Evolutionary conservation across 1,284 basidiomycete species (phyloP).

Genomic region (Cutaneotrichosporon curvatum): DNA sequence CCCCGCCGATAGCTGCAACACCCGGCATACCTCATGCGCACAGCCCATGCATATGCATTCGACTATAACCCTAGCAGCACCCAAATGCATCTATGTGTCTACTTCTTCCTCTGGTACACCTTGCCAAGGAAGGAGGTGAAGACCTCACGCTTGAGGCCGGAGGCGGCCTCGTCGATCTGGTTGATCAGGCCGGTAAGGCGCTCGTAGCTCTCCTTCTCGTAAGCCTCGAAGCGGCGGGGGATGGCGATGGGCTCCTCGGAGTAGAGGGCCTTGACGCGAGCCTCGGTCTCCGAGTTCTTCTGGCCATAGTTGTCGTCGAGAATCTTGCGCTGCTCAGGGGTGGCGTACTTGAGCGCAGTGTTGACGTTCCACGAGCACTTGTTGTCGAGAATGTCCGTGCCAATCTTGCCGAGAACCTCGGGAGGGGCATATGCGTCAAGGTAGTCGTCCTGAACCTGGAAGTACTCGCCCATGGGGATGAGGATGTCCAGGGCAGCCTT

Average conservation of each 20-base stretch:
- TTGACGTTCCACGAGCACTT: conserved; percentile 98
- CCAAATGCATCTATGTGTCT: conserved; percentile 19
- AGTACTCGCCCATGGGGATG: conserved; percentile 91
- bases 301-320: conserved; percentile 77
- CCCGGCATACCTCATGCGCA: too few relatives aligned
- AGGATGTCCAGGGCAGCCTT: conserved; percentile 74
- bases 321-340: conserved; percentile 55
- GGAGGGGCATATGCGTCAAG: conserved; percentile 87
- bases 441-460: conserved; percentile 98
- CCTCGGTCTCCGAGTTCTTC: conserved; percentile 62
- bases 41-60: neutral
- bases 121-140: conserved; percentile 80
- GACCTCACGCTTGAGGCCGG: conserved; percentile 67
- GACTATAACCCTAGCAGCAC: neutral
- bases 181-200: conserved; percentile 62
- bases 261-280: conserved; percentile 67
- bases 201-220: conserved; percentile 70
- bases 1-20: too few relatives aligned
- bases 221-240: conserved; percentile 60
- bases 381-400: conserved; percentile 97
- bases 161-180: conserved; percentile 57
- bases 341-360: conserved; percentile 66
- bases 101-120: conserved; percentile 83
- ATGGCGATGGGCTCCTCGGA: conserved; percentile 61
- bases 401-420: conserved; percentile 91